Evolutionary conservation across 2,329 filamentous ascomycete species (phyloP), one percentile per base, ranked within the genome.

Genomic region (Colletotrichum sp.): DNA sequence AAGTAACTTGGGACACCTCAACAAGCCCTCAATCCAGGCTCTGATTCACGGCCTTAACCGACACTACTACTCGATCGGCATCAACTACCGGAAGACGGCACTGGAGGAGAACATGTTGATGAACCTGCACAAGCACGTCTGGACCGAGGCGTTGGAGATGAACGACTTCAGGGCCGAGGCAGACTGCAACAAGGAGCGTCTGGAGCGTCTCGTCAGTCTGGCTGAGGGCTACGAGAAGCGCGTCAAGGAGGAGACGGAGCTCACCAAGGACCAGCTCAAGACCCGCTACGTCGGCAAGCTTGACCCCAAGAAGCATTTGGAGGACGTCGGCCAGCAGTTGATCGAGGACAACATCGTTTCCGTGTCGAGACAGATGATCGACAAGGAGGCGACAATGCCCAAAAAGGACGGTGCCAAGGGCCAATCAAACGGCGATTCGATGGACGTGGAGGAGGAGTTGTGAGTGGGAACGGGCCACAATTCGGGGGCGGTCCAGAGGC

Each of bases 261-360:
- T 99, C 84, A 98, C 94, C 52, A 98, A 98, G 89, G 97, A 99
- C 59, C 97, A 99, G 85, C 91, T 99, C 78, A 98, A 99, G 92
- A 99, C 97, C 71, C 93, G 97, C 89, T 99, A 99, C 85, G 97
- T 99, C 43, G 97, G 97, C 86, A 99, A 99, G 89, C 93, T 99
- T 74, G 97, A 99, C 83, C 97, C 97, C 73, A 99, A 99, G 94
- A 99, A 99, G 90, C 98, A 99, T 85, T 91, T 99, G 83, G 96
- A 98, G 86, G 96, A 98, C 81, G 95, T 99, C 63, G 97, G 97
- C 71, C 96, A 98, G 86, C 93, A 98, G 84, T 91, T 99, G 79
- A 99, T 99, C 82, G 98, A 99, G 87, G 97, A 99, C 91, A 99
- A 99, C 87, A 99, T 99, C 79, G 97, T 99, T 14, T 95, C 96